Percentiles rank a stretch among this genome's conserved stretches.
These are phyloP conservation scores for Piper longum DNA, from an alignment of 164 flowering plant genomes.

Conservation along the genomic window DNA sequence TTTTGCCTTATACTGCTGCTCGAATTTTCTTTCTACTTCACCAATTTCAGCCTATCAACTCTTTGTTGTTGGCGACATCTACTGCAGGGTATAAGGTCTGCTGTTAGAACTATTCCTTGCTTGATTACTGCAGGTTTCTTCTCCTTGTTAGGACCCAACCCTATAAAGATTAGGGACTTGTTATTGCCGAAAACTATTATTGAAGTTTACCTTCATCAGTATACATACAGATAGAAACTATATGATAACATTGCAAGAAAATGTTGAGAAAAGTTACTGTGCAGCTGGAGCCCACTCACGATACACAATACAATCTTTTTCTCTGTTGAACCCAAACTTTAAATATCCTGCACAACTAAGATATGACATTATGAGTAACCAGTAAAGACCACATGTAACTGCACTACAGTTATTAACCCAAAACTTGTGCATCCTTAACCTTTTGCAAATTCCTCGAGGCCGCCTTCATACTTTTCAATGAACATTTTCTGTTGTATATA, in stretches of 20 bases:
- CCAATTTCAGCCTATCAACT: too few species aligned
- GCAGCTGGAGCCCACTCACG: slow-evolving; percentile 99
- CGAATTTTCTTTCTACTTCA: too few species aligned
- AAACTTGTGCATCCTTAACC: slow-evolving; percentile 22
- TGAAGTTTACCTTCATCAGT: neutral
- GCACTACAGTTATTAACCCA: neutral
- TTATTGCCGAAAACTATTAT: neutral
- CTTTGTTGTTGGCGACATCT: too few species aligned
- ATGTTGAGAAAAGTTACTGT: slow-evolving; percentile 38
- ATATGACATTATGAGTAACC: neutral
- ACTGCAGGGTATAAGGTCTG: too few species aligned
- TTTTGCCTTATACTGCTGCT: too few species aligned
- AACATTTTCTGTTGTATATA: slow-evolving; percentile 51
- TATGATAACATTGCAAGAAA: neutral
- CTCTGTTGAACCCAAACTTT: slow-evolving; percentile 84
- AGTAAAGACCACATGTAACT: neutral
- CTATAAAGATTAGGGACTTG: neutral
- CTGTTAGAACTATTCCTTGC: too few species aligned
- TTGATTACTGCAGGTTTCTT: too few species aligned
- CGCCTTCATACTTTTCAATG: slow-evolving; percentile 66
- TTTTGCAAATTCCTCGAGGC: slow-evolving; percentile 77
- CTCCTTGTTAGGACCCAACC: neutral
- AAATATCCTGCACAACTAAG: slow-evolving; percentile 43
- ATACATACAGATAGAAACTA: neutral
- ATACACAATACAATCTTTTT: slow-evolving; percentile 65